These are phyloP conservation scores for Chrysoporthe puriensis DNA, from an alignment of 2,329 filamentous ascomycete species.

Conservation along the genomic window DNA sequence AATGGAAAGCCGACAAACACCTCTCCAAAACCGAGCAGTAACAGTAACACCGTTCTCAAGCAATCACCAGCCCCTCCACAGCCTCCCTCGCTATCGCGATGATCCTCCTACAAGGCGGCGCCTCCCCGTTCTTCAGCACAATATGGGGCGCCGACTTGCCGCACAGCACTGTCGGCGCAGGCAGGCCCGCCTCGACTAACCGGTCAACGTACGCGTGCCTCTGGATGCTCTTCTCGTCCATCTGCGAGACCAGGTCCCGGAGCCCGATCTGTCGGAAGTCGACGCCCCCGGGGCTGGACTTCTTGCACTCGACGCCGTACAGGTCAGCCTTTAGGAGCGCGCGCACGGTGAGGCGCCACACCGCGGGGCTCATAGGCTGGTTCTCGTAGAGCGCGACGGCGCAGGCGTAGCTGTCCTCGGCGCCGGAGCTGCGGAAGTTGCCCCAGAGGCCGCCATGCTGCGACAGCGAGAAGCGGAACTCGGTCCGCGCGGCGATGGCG, in stretches of 20 bases:
- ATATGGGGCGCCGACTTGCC: constrained; percentile 16
- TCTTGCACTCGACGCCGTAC: constrained; percentile 50
- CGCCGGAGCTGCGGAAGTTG: constrained; percentile 34
- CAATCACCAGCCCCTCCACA: constrained; percentile 59
- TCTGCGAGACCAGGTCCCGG: constrained; percentile 55
- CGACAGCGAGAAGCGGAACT: constrained; percentile 49
- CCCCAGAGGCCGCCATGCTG: constrained; percentile 56
- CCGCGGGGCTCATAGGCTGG: constrained; percentile 51
- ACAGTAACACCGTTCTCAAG: constrained; percentile 38
- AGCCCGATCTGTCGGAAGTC: constrained; percentile 49
- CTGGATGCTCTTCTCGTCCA: constrained; percentile 54
- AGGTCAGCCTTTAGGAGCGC: constrained; percentile 61
- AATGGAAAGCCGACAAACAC: neutral
- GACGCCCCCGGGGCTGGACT: constrained; percentile 28
- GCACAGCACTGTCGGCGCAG: constrained; percentile 17
- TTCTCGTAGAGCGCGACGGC: constrained; percentile 32
- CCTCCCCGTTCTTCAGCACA: constrained; percentile 36
- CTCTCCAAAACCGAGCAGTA: too few species aligned
- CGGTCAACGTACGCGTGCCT: constrained; percentile 56
- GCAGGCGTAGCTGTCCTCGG: constrained; percentile 34
- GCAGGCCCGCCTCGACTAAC: constrained; percentile 45
- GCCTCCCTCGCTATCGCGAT: constrained; percentile 58
- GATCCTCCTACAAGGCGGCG: constrained; percentile 53
- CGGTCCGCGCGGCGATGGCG: constrained; percentile 47
- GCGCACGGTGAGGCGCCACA: constrained; percentile 59